Evolutionary conservation across 2,329 filamentous ascomycete genomes (phyloP).

Genomic region (Fusarium sp.): DNA sequence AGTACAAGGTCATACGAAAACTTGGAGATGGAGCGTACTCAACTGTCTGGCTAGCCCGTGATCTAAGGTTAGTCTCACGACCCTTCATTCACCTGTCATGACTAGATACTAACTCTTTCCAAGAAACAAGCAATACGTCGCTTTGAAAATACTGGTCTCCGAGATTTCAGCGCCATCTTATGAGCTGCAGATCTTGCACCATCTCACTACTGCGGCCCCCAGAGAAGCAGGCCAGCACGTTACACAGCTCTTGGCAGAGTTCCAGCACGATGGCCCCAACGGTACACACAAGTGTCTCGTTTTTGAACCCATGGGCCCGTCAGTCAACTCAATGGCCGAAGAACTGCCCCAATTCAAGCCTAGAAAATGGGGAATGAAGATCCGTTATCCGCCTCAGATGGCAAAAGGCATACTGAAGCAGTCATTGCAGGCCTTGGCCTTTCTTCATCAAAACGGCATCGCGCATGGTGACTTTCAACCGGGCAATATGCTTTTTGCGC

Average conservation of each 20-base stretch:
- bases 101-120: too few species aligned
- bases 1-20: slow-evolving; percentile 56
- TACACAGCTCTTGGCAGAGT: slow-evolving; percentile 44
- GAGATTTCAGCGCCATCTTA: slow-evolving; percentile 4
- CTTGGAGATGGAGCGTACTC: slow-evolving; percentile 56
- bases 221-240: too few species aligned
- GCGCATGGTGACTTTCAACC: slow-evolving; percentile 22
- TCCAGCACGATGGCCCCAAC: slow-evolving; percentile 46
- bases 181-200: slow-evolving; percentile 34
- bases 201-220: too few species aligned
- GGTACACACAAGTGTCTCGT: slow-evolving; percentile 46
- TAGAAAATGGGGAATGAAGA: not conserved
- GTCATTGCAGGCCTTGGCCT: not conserved
- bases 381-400: slow-evolving; percentile 13
- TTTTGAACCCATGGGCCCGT: slow-evolving; percentile 49
- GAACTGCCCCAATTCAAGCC: slow-evolving; percentile 20
- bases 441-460: slow-evolving; percentile 7
- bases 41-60: slow-evolving; percentile 57
- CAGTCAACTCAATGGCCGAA: slow-evolving; percentile 3
- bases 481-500: slow-evolving; percentile 11
- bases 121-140: slow-evolving; percentile 13
- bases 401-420: slow-evolving; percentile 26
- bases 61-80: too few species aligned
- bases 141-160: slow-evolving; percentile 7
- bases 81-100: too few species aligned